Base-by-base conservation (phyloP, 2,329 filamentous ascomycete genomes). In the Rutstroemia sp. region DNA sequence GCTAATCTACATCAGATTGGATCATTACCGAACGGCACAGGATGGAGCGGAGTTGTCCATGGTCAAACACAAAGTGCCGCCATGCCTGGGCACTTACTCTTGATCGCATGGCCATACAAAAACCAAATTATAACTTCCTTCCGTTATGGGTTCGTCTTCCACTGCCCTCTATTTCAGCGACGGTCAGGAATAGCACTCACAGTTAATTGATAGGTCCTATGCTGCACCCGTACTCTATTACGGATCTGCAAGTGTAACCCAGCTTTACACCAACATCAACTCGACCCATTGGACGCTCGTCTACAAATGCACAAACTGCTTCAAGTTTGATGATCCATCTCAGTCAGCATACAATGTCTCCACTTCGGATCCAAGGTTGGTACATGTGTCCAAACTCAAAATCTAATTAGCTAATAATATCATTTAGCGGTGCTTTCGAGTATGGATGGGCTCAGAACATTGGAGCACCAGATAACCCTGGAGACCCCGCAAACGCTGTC, bases 221-320 rank as follows among this genome's bases (percentile, higher is more conserved):
- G 74, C 75, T 25, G 72, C 75, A 58, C 85, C 85, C 0, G 74
- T 75, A 0, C 64, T 78, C 38, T 87, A 88, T 69, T 74, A 75
- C 0, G 86, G 86, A 54, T 74, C 81, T 60, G 83, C 85, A 8
- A 81, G 75, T 37, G 67, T 88, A 23, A 84, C 80, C 0, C 78
- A 83, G 61, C 79, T 87, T 59, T 80, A 78, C 14, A 77, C 79
- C 14, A 76, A 72, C 25, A 73, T 86, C 56, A 85, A 79, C 63
- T 73, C 75, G 16, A 81, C 79, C 25, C 73, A 79, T 61, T 88
- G 81, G 68, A 79, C 79, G 47, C 66, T 87, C 49, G 77, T 86
- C n/a, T 88, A 86, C 71, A 77, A 81, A 48, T 88, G 85, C 70
- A 70, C 83, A 61, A 75, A 76, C 61, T 83, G 80, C 67, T 71